Base-by-base conservation (phyloP, 192 early-diverging fungal genomes). In the Gonapodya prolifera region DNA sequence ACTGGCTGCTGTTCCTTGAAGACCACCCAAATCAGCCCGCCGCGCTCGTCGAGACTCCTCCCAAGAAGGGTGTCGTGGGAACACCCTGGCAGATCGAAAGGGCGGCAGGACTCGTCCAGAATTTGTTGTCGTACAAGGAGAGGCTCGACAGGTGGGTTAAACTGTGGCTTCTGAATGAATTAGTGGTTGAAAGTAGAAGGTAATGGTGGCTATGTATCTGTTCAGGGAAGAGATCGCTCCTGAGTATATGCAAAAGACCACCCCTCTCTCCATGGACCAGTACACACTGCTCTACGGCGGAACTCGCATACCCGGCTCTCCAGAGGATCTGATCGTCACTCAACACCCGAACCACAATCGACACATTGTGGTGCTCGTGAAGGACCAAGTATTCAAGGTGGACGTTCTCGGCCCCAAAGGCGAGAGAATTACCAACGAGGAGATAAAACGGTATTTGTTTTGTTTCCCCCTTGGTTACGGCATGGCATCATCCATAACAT, bases 261-360 rank as follows among this genome's bases (percentile, higher is more conserved):
- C 81, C 0, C 94, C 94, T 1, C 83, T 97, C 32, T 95, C 94
- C 84, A 99, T 99, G 97, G 91, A 96, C 84, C 97, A 99, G 86
- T 93, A 92, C 85, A 92, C 87, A 77, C 89, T 89, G 70, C 89
- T 92, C 79, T 97, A 96, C 85, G 92, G 93, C 45, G 89, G 92
- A 2, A 87, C 88, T 69, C 87, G 97, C 23, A 85, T 96, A 34
- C 89, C 96, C 13, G 89, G 90, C 0, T 36, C 82, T 8, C 85
- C 82, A 0, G 79, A 87, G 30, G 97, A 99, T 80, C 85, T 86
- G 30, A 84, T 97, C 69, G 84, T 90, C 2, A 85, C 88, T 30
- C 83, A 88, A 70, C 92, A 87, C 81, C 95, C 95, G 2, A 80
- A 92, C 17, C 88, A 82, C 0, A 89, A 92, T 35, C 86, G 85